Evolutionary conservation across 768 basidiomycete genomes (phyloP).

Genomic region (Collybia mongolica): DNA sequence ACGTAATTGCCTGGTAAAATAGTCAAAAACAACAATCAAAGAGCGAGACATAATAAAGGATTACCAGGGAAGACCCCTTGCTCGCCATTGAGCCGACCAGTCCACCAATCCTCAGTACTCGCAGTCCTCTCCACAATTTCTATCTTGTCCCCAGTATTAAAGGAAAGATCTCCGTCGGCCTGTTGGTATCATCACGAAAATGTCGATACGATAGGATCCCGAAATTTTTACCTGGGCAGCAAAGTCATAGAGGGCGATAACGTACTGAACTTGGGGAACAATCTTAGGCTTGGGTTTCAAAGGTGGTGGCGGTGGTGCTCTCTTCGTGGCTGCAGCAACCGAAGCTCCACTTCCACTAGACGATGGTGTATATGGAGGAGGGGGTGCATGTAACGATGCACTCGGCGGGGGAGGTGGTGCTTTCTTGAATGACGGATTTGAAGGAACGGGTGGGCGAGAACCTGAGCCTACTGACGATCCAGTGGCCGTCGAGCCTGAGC

Average conservation of each 20-base stretch:
- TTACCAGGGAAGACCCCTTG: conserved; percentile 91
- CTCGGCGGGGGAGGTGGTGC: conserved; percentile 54
- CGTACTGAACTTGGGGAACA: conserved; percentile 64
- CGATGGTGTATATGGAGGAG: conserved; percentile 44
- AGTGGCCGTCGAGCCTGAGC: conserved; percentile 23
- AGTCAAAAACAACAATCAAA: conserved; percentile 6
- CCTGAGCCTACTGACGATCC: conserved; percentile 32
- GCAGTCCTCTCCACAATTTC: conserved; percentile 83
- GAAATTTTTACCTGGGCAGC: conserved; percentile 66
- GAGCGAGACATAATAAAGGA: conserved; percentile 4
- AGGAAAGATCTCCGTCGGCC: conserved; percentile 92
- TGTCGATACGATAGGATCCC: not conserved
- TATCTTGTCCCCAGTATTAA: conserved; percentile 86
- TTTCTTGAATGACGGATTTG: conserved; percentile 43
- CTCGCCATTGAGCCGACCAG: conserved; percentile 76
- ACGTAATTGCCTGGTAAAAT: conserved; percentile 60
- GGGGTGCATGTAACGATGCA: conserved; percentile 31
- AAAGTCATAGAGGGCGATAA: conserved; percentile 94
- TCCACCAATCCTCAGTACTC: conserved; percentile 97
- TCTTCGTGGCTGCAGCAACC: conserved; percentile 52
- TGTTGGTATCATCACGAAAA: conserved; percentile 21
- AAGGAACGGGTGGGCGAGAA: conserved; percentile 43
- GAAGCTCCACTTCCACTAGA: conserved; percentile 20
- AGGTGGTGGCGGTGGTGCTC: conserved; percentile 90
- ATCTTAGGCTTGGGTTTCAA: conserved; percentile 88